Percentiles rank a stretch among this genome's conserved stretches.
Conservation (phyloP, 371 early-diverging fungal genomes). For the Zancudomyces culisetae region DNA sequence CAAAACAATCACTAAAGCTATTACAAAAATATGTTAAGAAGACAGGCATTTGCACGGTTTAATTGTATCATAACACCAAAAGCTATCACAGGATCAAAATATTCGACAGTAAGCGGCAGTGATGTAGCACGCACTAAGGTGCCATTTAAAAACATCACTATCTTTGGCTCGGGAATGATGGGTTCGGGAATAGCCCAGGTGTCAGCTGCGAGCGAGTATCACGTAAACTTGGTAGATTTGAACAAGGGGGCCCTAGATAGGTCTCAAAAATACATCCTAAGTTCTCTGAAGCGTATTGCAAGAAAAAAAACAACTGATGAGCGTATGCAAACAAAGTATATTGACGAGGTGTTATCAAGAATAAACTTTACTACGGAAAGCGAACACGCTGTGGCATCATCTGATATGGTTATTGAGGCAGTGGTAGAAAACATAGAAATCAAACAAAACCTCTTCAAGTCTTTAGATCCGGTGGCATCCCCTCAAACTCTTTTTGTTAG, state of each 20-base stretch:
- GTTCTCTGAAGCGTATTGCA: slow-evolving; percentile 66
- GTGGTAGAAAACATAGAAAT: slow-evolving; percentile 80
- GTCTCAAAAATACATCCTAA: slow-evolving; percentile 55
- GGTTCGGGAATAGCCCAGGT: slow-evolving; percentile 93
- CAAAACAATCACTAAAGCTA: too few relatives aligned
- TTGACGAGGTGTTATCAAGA: slow-evolving; percentile 38
- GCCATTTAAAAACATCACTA: slow-evolving; percentile 37
- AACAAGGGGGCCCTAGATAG: slow-evolving; percentile 48
- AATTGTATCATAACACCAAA: too few relatives aligned
- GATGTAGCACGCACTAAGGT: too few relatives aligned
- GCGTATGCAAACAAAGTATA: slow-evolving; percentile 38
- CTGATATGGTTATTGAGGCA: slow-evolving; percentile 72
- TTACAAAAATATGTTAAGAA: too few relatives aligned
- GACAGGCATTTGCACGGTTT: too few relatives aligned
- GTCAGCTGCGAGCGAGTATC: slow-evolving; percentile 56
- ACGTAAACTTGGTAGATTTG: slow-evolving; percentile 82
- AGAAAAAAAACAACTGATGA: slow-evolving; percentile 67
- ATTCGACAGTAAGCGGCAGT: too few relatives aligned
- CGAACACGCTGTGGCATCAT: slow-evolving; percentile 26
- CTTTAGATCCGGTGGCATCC: slow-evolving; percentile 52
- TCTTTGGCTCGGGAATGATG: slow-evolving; percentile 78
- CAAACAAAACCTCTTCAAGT: slow-evolving; percentile 61
- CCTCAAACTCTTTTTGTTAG: slow-evolving; percentile 57
- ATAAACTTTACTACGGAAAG: slow-evolving; percentile 44
- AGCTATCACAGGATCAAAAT: too few relatives aligned